Base-by-base conservation (phyloP, 129 eudicot genomes). In the Flaveria ramosissima region DNA sequence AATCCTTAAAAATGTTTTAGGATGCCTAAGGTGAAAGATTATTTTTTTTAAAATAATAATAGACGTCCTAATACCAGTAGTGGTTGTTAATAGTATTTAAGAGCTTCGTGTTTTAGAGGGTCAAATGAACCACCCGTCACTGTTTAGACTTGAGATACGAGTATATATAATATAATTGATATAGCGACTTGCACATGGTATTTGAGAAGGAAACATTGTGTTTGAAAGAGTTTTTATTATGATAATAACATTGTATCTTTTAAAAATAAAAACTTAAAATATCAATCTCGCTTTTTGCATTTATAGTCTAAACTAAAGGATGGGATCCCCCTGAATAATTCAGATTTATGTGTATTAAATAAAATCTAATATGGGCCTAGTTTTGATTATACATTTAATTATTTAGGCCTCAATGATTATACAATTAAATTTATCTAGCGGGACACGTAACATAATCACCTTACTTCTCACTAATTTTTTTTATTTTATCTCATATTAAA, bases 181-280 rank as follows among this genome's bases (percentile, higher is more conserved):
- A 57, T 21, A 59, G 66, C 39, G 66, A 59, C 66, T 59, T 24
- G 66, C 66, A 59, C 66, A 59, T 59, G 66, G 66, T 23, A 6
- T 59, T 12, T 59, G 66, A 21, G 66, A 9, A 59, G 66, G 36
- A 16, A 24, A 59, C 39, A 23, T 59, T 59, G 66, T 59, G 24
- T 32, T 23, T 59, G 39, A 59, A 9, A 12, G 12, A 21, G 16
- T 59, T 59, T 20, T 23, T 11, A 23, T 23, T 59, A 2, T 59
- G 13, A 20, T 56, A 56, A 56, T 48, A 48, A 42, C 14, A 48
- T 48, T 14, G 16, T 48, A 48, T 52, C 59, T 52, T 52, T n/a
- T 0, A 5, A 16, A 51, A 51, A 51, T 51, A 16, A 53, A 53
- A 16, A 17, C 7, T 14, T 3, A 17, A 53, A 50, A 16, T 11